These are phyloP conservation scores for Mycosphaerella sp. DNA, from an alignment of 2,329 filamentous ascomycete species.

Conservation along the genomic window DNA sequence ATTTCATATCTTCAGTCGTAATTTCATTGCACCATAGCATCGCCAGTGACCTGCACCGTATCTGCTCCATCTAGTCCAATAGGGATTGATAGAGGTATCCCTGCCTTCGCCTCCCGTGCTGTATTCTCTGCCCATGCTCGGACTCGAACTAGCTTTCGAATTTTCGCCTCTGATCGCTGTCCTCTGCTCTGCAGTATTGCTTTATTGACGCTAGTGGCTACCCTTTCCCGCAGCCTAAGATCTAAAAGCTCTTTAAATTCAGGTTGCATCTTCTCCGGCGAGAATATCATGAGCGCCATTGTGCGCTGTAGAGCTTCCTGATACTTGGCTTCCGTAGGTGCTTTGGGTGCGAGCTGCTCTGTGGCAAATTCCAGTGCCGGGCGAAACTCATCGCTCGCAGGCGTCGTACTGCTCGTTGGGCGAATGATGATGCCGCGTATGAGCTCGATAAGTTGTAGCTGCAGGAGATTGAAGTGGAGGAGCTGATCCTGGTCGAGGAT, in stretches of 20 bases:
- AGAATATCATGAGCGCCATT: constrained; percentile 86
- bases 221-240: constrained; percentile 69
- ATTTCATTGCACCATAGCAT: constrained; percentile 24
- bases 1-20: constrained; percentile 9
- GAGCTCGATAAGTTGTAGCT: constrained; percentile 87
- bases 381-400: constrained; percentile 64
- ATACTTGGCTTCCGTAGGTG: constrained; percentile 73
- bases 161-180: constrained; percentile 68
- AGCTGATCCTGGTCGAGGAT: constrained; percentile 77
- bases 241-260: constrained; percentile 71
- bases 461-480: constrained; percentile 82
- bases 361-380: constrained; percentile 83
- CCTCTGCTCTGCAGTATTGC: constrained; percentile 73
- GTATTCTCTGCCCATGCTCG: constrained; percentile 76
- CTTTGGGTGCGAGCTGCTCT: constrained; percentile 77
- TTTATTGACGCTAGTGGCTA: constrained; percentile 85
- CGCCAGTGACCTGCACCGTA: constrained; percentile 11
- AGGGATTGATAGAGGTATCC: constrained; percentile 38
- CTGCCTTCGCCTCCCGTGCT: constrained; percentile 42
- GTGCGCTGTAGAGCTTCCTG: constrained; percentile 83
- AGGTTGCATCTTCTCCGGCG: constrained; percentile 69
- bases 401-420: constrained; percentile 39
- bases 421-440: constrained; percentile 61
- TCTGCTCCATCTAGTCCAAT: constrained; percentile 38
- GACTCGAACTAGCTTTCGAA: constrained; percentile 73